Evolutionary conservation across 164 flowering plant species (phyloP).

Genomic region (Sextonia rubra): DNA sequence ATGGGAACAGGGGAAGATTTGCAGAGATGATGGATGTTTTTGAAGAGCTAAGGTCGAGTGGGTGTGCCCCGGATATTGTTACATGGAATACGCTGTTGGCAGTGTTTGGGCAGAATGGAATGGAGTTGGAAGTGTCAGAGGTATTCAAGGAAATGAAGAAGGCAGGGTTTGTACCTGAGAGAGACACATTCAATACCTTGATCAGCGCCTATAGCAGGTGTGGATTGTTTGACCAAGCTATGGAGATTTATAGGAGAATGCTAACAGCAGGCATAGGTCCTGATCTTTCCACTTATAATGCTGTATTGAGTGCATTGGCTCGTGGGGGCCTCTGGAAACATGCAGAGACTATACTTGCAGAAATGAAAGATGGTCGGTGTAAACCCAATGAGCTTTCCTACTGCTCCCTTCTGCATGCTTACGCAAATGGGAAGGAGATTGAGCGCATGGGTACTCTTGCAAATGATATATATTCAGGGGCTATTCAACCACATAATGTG

Average conservation of each 20-base stretch:
- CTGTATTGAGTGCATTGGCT: constrained; percentile 83
- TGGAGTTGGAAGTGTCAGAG: constrained; percentile 81
- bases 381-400: constrained; percentile 78
- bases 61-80: constrained; percentile 70
- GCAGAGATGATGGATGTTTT: constrained; percentile 83
- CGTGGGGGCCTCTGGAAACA: constrained; percentile 92
- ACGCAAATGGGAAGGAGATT: constrained; percentile 76
- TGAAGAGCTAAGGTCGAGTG: constrained; percentile 58
- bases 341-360: constrained; percentile 74
- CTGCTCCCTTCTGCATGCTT: constrained; percentile 77
- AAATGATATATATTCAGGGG: constrained; percentile 63
- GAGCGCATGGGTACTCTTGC: constrained; percentile 64
- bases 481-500: constrained; percentile 46
- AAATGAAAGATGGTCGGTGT: constrained; percentile 67
- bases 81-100: constrained; percentile 91
- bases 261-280: constrained; percentile 65
- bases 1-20: constrained; percentile 76
- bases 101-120: constrained; percentile 88
- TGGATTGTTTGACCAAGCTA: constrained; percentile 72
- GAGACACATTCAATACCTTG: constrained; percentile 86
- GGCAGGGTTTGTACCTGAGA: constrained; percentile 86
- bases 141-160: constrained; percentile 93
- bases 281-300: constrained; percentile 87
- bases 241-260: constrained; percentile 68
- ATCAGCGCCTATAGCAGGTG: constrained; percentile 88